Evolutionary conservation across 176 grass and related monocot species (phyloP).

Genomic region (Oryza punctata): DNA sequence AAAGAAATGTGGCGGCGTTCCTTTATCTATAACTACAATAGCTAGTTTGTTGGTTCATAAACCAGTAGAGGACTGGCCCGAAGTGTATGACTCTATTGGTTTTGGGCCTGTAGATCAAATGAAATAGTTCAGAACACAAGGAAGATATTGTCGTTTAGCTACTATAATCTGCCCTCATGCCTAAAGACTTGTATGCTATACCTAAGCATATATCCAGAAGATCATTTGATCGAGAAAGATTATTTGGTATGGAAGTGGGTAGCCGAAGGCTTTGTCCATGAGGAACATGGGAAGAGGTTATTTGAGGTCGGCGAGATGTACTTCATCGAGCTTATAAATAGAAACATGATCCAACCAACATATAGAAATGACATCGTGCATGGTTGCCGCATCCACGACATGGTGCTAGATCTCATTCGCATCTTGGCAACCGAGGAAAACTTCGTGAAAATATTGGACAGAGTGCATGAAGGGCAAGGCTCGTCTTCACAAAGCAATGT

Average conservation of each 20-base stretch:
- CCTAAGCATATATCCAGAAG: not conserved
- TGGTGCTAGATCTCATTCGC: no score
- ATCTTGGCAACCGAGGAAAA: no score
- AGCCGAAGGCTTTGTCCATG: not conserved
- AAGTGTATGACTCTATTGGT: not conserved
- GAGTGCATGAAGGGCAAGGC: no score
- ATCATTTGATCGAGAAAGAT: not conserved
- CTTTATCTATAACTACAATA: conserved; percentile 21
- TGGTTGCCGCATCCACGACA: no score
- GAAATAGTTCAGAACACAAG: not conserved
- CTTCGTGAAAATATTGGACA: no score
- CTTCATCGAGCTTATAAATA: no score
- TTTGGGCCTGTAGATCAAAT: not conserved
- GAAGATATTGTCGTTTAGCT: conserved; percentile 26
- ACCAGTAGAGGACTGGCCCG: not conserved
- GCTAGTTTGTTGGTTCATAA: not conserved
- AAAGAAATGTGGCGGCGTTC: conserved; percentile 19
- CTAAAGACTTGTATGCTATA: not conserved
- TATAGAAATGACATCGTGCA: no score
- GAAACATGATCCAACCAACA: no score
- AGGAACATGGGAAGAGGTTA: not conserved
- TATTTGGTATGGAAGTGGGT: conserved; percentile 22
- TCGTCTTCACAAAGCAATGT: no score
- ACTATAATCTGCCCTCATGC: not conserved
- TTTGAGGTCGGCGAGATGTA: not conserved